phyloP scores from a whole-genome alignment of 1,284 basidiomycete genomes.

The Sporisorium reilianum region DNA sequence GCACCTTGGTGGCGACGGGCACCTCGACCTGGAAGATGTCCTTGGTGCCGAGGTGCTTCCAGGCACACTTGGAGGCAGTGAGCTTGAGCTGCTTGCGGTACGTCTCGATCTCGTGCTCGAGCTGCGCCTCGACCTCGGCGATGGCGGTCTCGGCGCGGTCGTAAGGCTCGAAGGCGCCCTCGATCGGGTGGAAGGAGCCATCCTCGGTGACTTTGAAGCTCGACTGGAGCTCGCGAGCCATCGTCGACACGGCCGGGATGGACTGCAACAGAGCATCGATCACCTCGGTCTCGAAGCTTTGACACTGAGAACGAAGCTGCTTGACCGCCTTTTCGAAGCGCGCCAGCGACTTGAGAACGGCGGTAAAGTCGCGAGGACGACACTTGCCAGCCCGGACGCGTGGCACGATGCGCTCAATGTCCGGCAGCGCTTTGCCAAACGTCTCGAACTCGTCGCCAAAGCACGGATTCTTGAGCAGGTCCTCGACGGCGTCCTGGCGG shows the following conservation, averaged over 20 bases:
- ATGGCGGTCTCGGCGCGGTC: conserved; percentile 59
- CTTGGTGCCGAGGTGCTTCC: conserved; percentile 69
- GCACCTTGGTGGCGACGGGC: conserved; percentile 62
- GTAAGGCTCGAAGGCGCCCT: conserved; percentile 54
- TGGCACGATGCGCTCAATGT: conserved; percentile 66
- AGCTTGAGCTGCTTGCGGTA: conserved; percentile 57
- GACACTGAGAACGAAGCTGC: conserved; percentile 32
- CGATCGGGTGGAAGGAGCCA: conserved; percentile 62
- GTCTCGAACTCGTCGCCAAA: conserved; percentile 61
- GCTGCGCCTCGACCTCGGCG: conserved; percentile 52
- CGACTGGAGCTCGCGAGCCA: conserved; percentile 53
- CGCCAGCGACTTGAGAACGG: conserved; percentile 59
- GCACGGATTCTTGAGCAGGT: conserved; percentile 49
- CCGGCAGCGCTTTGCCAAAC: conserved; percentile 61
- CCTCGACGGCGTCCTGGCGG: conserved; percentile 66
- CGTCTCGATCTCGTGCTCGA: conserved; percentile 57
- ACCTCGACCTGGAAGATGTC: conserved; percentile 69
- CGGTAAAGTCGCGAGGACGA: conserved; percentile 64
- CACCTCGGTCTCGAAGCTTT: conserved; percentile 41
- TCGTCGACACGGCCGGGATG: conserved; percentile 58
- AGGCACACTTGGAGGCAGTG: conserved; percentile 47
- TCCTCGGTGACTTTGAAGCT: conserved; percentile 61
- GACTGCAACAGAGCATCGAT: conserved; percentile 45
- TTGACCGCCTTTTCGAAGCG: conserved; percentile 44
- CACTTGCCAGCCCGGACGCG: conserved; percentile 66